phyloP scores from a whole-genome alignment of 2,329 filamentous ascomycete genomes.

The Neurospora sp. region DNA sequence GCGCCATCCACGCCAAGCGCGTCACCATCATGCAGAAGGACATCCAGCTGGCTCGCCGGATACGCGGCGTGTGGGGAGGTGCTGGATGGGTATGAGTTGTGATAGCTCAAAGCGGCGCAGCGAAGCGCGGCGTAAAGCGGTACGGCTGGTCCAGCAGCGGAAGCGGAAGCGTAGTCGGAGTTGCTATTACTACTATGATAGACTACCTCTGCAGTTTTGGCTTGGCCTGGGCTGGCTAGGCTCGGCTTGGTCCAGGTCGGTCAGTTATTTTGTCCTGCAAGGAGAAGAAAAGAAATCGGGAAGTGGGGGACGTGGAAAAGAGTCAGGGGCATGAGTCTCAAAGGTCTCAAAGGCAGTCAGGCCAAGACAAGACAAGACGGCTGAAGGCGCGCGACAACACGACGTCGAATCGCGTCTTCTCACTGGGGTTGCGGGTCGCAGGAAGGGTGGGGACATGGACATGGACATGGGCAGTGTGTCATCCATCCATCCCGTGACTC shows the following conservation, averaged over 20 bases:
- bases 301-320: neutral
- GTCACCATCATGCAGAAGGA: constrained; percentile 98
- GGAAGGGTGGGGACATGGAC: neutral
- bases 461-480: neutral
- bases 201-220: neutral
- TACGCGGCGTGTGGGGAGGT: constrained; percentile 69
- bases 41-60: constrained; percentile 80
- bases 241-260: neutral
- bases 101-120: neutral
- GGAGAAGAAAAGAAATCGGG: neutral
- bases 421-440: neutral
- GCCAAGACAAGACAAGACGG: neutral
- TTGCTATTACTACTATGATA: neutral
- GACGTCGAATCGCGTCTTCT: neutral
- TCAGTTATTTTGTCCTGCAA: neutral
- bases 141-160: neutral
- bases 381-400: neutral
- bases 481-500: neutral
- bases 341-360: neutral
- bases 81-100: constrained; percentile 36
- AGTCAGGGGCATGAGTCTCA: neutral
- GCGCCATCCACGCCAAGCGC: constrained; percentile 91
- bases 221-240: neutral
- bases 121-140: neutral
- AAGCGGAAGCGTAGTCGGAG: neutral